phyloP scores from a whole-genome alignment of 345 rosid genomes.

The Salix exigua region DNA sequence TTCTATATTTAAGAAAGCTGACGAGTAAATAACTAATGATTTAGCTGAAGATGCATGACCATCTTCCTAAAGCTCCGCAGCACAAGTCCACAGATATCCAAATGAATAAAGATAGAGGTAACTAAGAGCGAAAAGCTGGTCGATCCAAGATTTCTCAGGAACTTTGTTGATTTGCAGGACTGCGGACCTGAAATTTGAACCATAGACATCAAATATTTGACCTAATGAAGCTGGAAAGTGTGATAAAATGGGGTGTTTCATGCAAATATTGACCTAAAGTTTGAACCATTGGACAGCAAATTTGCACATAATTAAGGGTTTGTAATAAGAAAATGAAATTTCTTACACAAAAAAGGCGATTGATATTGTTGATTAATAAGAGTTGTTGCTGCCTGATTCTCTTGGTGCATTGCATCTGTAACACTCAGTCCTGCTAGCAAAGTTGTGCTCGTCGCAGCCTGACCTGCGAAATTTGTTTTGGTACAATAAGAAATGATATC shows the following conservation, averaged over 20 bases:
- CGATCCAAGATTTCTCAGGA: neutral
- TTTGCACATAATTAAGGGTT: neutral
- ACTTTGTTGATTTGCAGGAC: neutral
- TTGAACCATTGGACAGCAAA: neutral
- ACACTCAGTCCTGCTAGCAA: conserved; percentile 87
- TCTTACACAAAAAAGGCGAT: neutral
- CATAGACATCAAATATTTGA: neutral
- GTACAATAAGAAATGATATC: neutral
- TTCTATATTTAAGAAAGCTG: conserved; percentile 18
- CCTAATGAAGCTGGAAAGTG: neutral
- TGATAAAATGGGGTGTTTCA: too few species aligned
- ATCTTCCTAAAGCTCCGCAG: conserved; percentile 15
- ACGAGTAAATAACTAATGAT: conserved; percentile 17
- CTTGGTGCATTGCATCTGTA: conserved; percentile 90
- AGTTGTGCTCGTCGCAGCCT: conserved; percentile 90
- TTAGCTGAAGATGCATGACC: conserved; percentile 3
- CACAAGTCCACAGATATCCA: conserved; percentile 3
- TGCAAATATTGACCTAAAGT: neutral
- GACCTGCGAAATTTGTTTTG: conserved; percentile 29
- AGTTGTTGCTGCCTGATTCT: conserved; percentile 32
- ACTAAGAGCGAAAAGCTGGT: neutral
- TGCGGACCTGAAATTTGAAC: neutral
- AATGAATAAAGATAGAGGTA: neutral
- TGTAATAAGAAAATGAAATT: neutral
- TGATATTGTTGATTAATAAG: neutral